Evolutionary conservation across 805 yeast species (phyloP), one percentile per base, ranked within the genome.

Genomic region (Ogataea glucozyma): DNA sequence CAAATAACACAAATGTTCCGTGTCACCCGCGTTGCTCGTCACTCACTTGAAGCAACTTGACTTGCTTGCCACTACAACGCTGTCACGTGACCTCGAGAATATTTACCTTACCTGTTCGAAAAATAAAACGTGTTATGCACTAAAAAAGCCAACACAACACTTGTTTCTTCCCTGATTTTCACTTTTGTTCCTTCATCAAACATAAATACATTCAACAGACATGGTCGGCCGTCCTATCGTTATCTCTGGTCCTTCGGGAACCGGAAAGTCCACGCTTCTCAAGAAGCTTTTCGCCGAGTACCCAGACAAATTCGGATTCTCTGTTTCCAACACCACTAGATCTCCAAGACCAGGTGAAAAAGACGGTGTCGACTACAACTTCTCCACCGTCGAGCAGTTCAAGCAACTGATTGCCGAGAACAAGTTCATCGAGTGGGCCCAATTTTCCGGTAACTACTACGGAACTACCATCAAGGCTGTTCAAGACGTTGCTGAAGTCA

Each of bases 351-450:
- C 81, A 3, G 99, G 99, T 53, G 99, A 93, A 71, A 76, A 72
- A 38, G 74, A 89, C 61, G 97, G 97, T 47, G 76, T 75, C 54
- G 96, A 95, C 61, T 93, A 93, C 75, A 83, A 91, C 67, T 93
- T 91, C 64, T 78, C 78, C 42, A 76, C 85, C 22, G 90, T 85
- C 44, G 93, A 85, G 12, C 78, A 79, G 46, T 93, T 93, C 78
- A 77, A 88, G 67, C 61, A 72, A 53, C 73, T 88, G 66, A 88
- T 93, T 51, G 82, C 73, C 9, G 81, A 81, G 18, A 71, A 78
- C 33, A 85, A 83, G 49, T 93, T 93, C 70, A 82, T 93, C 52
- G 99, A 93, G 69, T 88, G 96, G 93, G 99, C 99, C 4, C 93
- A 89, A 68, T 93, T 93, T 61, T 88, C 96, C 10, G 98, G 98